Evolutionary conservation across 108 stramenopile species (phyloP).

Genomic region (Discostella pseudostelligera): DNA sequence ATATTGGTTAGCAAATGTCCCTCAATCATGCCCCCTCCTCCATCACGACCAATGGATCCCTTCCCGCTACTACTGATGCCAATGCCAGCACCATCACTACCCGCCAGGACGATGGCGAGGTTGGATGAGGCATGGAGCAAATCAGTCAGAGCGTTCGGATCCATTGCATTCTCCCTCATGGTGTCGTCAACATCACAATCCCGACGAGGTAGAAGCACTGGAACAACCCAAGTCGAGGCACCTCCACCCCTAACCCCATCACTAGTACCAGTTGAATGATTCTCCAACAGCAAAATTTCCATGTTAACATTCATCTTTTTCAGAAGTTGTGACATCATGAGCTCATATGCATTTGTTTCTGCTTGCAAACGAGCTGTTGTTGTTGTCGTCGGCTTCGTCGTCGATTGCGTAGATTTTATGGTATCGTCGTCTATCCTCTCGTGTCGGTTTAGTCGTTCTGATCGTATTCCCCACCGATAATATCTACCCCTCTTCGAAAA

Average conservation of each 20-base stretch:
- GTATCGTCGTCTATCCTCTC: no score
- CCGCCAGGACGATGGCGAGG: slow-evolving; percentile 9
- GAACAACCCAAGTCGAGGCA: background rate
- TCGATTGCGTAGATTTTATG: no score
- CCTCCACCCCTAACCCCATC: background rate
- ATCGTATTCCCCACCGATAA: slow-evolving; percentile 4
- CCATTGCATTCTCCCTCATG: no score
- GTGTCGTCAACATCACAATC: no score
- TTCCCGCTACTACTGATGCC: slow-evolving; percentile 1
- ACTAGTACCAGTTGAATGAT: background rate
- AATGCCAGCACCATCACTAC: slow-evolving; percentile 13
- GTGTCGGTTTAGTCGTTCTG: background rate
- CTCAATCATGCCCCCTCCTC: background rate
- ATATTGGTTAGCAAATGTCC: slow-evolving; percentile 2
- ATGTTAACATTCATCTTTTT: slow-evolving; percentile 11
- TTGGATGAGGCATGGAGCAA: background rate
- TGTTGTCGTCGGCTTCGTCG: no score
- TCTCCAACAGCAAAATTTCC: background rate
- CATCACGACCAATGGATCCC: no score
- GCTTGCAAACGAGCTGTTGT: background rate
- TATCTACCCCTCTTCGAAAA: slow-evolving; percentile 7
- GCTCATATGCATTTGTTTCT: slow-evolving; percentile 7
- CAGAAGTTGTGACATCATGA: background rate
- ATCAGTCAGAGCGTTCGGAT: no score
- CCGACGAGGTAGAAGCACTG: background rate